A percentile compares a stretch with the other conserved stretches of the same genome.
These are phyloP conservation scores for Fusarium equiseti DNA, from an alignment of 2,329 filamentous ascomycete species.

Conservation along the genomic window DNA sequence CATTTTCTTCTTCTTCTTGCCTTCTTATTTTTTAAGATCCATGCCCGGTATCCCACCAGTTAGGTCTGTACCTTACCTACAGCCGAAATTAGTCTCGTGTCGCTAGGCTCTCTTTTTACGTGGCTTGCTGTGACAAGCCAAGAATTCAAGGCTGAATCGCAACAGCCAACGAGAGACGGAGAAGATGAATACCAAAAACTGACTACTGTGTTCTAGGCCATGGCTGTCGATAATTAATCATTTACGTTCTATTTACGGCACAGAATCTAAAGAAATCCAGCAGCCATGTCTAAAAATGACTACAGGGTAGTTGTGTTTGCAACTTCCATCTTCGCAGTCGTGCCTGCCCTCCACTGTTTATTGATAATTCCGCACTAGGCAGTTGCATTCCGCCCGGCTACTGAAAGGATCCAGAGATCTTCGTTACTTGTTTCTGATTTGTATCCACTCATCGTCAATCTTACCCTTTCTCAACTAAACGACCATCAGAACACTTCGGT, in stretches of 20 bases:
- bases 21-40: not conserved
- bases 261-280: not conserved
- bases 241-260: slow-evolving; percentile 3
- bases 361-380: not conserved
- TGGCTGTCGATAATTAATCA: not conserved
- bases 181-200: slow-evolving; percentile 4
- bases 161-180: slow-evolving; percentile 16
- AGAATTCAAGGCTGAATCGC: slow-evolving; percentile 24
- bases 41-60: not conserved
- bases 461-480: not conserved
- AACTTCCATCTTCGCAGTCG: not conserved
- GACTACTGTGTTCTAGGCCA: slow-evolving; percentile 6
- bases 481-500: not conserved
- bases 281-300: not conserved
- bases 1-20: slow-evolving; percentile 6
- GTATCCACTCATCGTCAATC: slow-evolving; percentile 13
- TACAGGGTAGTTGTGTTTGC: not conserved
- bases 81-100: slow-evolving; percentile 9
- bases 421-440: not conserved
- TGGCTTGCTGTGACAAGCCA: slow-evolving; percentile 17
- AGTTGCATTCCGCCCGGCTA: slow-evolving; percentile 5
- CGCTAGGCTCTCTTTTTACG: not conserved
- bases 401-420: not conserved
- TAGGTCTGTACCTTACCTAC: not conserved
- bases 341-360: not conserved